Conservation (phyloP, 345 rosid genomes). For the Gossypium bickii region DNA sequence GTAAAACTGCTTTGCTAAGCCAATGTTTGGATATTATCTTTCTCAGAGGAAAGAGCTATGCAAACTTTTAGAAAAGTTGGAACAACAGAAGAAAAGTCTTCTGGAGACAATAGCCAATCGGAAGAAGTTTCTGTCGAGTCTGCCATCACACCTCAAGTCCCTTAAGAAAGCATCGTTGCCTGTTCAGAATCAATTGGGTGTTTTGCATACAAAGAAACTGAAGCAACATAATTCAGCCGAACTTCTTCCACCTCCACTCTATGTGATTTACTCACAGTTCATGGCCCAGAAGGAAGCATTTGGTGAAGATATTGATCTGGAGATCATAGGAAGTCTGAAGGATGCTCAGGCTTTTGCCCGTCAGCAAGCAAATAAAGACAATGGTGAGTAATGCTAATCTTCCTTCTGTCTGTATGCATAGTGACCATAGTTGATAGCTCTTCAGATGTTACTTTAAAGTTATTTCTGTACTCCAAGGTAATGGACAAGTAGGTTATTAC, state of each 20-base stretch:
- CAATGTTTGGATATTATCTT: background rate
- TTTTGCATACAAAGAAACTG: constrained; percentile 61
- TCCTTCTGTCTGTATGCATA: background rate
- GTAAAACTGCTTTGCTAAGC: background rate
- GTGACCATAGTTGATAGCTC: background rate
- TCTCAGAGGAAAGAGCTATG: constrained; percentile 77
- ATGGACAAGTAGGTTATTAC: background rate
- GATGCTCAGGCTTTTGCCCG: constrained; percentile 70
- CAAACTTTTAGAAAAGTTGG: constrained; percentile 62
- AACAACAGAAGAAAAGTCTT: constrained; percentile 59
- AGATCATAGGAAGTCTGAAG: constrained; percentile 68
- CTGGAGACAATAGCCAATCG: constrained; percentile 69
- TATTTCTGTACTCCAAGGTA: background rate
- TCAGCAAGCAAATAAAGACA: constrained; percentile 67
- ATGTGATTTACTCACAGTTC: constrained; percentile 75
- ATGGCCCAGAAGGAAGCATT: constrained; percentile 85
- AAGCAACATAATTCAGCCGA: constrained; percentile 81
- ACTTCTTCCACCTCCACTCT: constrained; percentile 88
- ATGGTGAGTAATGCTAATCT: constrained; percentile 34
- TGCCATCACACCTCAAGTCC: constrained; percentile 80
- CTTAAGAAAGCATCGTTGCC: constrained; percentile 92
- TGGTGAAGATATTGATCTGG: constrained; percentile 65
- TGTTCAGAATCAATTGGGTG: constrained; percentile 76
- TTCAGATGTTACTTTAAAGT: background rate
- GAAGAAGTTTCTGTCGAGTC: constrained; percentile 75